Evolutionary conservation across 2,329 filamentous ascomycete genomes (phyloP).

Genomic region (Teratosphaeria viscida): DNA sequence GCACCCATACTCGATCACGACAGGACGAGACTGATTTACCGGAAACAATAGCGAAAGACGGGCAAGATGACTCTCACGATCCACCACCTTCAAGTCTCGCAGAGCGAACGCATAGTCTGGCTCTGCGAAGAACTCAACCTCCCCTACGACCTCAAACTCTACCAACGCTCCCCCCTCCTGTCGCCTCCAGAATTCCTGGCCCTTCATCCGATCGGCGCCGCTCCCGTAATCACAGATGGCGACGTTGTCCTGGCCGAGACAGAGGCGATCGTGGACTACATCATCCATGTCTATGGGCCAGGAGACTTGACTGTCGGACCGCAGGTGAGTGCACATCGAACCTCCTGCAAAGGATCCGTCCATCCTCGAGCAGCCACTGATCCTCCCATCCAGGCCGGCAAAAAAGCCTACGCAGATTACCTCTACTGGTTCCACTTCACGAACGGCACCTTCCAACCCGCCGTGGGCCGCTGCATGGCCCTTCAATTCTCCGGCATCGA

Average conservation of each 20-base stretch:
- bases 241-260: conserved; percentile 47
- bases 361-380: neutral
- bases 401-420: conserved; percentile 48
- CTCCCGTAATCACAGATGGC: conserved; percentile 51
- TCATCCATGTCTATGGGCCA: conserved; percentile 43
- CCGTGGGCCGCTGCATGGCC: conserved; percentile 23
- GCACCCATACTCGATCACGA: neutral
- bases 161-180: conserved; percentile 36
- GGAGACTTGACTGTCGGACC: conserved; percentile 41
- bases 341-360: neutral
- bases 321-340: neutral
- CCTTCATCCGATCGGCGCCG: conserved; percentile 39
- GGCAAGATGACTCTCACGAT: conserved; percentile 28
- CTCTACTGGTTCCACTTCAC: conserved; percentile 48
- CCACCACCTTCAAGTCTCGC: conserved; percentile 34
- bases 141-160: conserved; percentile 40
- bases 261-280: conserved; percentile 52
- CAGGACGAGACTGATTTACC: neutral
- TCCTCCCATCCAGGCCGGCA: conserved; percentile 5
- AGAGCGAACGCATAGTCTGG: conserved; percentile 55
- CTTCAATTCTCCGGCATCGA: conserved; percentile 17
- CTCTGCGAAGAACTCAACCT: conserved; percentile 55
- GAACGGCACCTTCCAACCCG: conserved; percentile 30
- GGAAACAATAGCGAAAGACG: neutral
- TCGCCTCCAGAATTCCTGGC: conserved; percentile 20